Evolutionary conservation across 192 early-diverging fungal genomes (phyloP), one percentile per base, ranked within the genome.

Genomic region (Chytriomyces sp.): DNA sequence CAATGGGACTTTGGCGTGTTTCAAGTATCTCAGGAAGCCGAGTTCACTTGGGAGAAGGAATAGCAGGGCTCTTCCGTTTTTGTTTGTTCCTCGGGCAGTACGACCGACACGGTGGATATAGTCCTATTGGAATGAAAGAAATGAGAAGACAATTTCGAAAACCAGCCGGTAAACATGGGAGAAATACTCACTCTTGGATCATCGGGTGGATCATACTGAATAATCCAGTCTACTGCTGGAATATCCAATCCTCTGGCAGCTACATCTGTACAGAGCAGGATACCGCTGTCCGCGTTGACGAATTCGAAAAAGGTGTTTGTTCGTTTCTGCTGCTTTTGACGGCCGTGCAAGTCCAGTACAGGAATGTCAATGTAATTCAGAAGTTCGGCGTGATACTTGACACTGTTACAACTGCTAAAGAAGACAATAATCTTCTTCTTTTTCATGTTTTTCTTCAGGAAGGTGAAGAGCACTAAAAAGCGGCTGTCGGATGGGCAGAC

Each of bases 401-500:
- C 98, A 47, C 94, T 93, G 79, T 98, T 96, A 84, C 98, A 99
- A 49, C 90, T 92, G 6, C 96, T 98, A 79, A 99, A 93, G 82
- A 99, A 99, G 45, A 99, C 97, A 79, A 99, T 99, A 43, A 97
- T 89, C 88, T 98, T 99, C 87, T 98, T 99, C 86, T 98, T 98
- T 85, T 97, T 96, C 69, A 95, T 87, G 84, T 99, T 98, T 80
- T 93, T 94, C 71, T 94, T 93, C 76, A 99, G 87, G 86, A 99
- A 98, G n/a, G 95, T 98, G 82, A 98, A 99, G 57, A 99, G 86
- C 46, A 99, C 90, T 81, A 98, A 81, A 87, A 99, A 99, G 43
- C 98, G 91, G 77, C 91, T 88, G 81, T 98, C 97, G 61, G 89
- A 89, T 18, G 94, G 93, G 82, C 94, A 96, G 44, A 98, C 90